phyloP scores from a whole-genome alignment of 306 rosid genomes.

The Cucurbita maxima region DNA sequence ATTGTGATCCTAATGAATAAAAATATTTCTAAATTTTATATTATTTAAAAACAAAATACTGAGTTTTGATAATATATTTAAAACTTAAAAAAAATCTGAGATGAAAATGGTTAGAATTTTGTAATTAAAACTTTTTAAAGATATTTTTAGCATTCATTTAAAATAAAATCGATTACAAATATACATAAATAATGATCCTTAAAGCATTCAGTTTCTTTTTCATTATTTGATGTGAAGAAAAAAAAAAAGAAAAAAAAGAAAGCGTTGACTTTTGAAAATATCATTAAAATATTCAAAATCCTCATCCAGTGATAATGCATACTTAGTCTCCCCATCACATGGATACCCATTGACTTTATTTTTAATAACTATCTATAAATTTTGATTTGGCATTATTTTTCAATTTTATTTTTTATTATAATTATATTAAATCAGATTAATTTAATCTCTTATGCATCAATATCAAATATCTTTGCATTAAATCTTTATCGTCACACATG shows the following conservation, averaged over 20 bases:
- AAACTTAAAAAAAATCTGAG: too few relatives aligned
- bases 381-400: background rate
- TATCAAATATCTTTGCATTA: too few relatives aligned
- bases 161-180: background rate
- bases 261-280: background rate
- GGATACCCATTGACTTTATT: background rate
- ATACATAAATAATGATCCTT: background rate
- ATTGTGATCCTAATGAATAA: too few relatives aligned
- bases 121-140: too few relatives aligned
- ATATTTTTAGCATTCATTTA: too few relatives aligned
- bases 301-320: background rate
- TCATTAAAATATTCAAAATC: background rate
- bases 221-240: background rate
- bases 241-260: background rate
- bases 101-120: too few relatives aligned
- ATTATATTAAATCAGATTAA: background rate
- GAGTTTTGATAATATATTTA: too few relatives aligned
- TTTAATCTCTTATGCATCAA: background rate
- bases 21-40: too few relatives aligned
- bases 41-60: too few relatives aligned
- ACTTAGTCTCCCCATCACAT: background rate
- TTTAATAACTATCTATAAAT: background rate
- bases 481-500: too few relatives aligned
- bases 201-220: background rate
- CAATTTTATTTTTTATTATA: background rate